phyloP scores from a whole-genome alignment of 352 stramenopile genomes.

The Aphanomyces euteiches region DNA sequence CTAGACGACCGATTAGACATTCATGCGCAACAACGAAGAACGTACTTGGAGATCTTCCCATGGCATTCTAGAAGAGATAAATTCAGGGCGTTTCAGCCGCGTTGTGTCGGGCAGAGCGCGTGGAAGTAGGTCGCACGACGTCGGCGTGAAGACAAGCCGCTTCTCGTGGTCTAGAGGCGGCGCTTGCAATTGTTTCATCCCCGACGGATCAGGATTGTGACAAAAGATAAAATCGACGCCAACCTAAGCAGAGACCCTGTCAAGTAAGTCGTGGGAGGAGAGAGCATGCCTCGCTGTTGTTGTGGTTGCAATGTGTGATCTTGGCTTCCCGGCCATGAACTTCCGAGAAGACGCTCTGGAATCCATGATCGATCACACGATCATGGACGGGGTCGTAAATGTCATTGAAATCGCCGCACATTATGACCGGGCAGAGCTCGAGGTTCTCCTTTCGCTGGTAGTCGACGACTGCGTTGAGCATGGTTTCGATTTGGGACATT shows the following conservation, averaged over 20 bases:
- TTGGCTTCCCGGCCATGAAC: constrained; percentile 71
- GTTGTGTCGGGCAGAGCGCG: constrained; percentile 56
- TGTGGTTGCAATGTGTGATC: constrained; percentile 87
- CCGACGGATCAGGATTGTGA: constrained; percentile 6
- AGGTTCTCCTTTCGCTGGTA: constrained; percentile 63
- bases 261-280: background rate
- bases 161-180: constrained; percentile 6
- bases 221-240: constrained; percentile 83
- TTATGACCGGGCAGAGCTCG: constrained; percentile 66
- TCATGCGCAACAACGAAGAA: background rate
- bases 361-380: constrained; percentile 66
- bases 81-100: constrained; percentile 70
- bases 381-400: constrained; percentile 79
- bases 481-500: constrained; percentile 74
- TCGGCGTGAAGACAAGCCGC: constrained; percentile 52
- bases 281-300: constrained; percentile 58
- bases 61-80: constrained; percentile 3
- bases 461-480: constrained; percentile 63
- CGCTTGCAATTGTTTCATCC: background rate
- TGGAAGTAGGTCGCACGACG: constrained; percentile 57
- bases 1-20: background rate
- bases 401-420: constrained; percentile 86
- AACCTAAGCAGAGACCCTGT: constrained; percentile 36
- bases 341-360: constrained; percentile 66
- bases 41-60: constrained; percentile 27